phyloP scores from a whole-genome alignment of 257 asterid genomes.

The Buddleja alternifolia region DNA sequence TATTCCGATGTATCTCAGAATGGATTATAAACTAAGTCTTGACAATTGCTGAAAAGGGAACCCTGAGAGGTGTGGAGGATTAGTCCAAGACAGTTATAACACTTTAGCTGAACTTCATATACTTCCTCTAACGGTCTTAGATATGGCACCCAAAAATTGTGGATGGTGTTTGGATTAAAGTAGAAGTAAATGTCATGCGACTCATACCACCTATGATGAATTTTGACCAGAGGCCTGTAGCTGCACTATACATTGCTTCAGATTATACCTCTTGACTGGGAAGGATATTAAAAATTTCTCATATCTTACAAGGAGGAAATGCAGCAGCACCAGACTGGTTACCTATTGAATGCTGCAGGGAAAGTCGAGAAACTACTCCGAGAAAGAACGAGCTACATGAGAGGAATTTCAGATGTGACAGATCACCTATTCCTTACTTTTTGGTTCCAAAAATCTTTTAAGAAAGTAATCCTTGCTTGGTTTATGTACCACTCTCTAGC shows the following conservation, averaged over 20 bases:
- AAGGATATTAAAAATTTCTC: not conserved
- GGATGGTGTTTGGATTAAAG: not conserved
- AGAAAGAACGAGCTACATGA: not conserved
- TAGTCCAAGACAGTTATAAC: slow-evolving; percentile 7
- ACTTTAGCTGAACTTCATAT: not conserved
- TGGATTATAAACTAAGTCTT: not conserved
- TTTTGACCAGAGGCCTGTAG: not conserved
- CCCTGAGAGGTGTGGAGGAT: not conserved
- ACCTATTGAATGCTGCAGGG: not conserved
- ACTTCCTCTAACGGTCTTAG: not conserved
- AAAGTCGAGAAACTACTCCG: not conserved
- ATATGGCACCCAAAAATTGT: not conserved
- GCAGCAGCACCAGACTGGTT: slow-evolving; percentile 13
- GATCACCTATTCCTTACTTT: not conserved
- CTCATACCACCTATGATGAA: not conserved
- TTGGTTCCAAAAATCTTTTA: not conserved
- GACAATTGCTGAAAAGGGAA: not conserved
- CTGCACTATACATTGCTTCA: not conserved
- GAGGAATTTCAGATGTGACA: slow-evolving; percentile 1
- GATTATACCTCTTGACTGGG: not conserved
- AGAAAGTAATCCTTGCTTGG: slow-evolving; percentile 8
- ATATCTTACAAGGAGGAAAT: not conserved
- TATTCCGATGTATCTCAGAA: not conserved
- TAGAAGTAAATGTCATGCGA: not conserved
- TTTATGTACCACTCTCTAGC: not conserved